Percentiles rank a stretch among this genome's conserved stretches.
phyloP scores from a whole-genome alignment of 768 basidiomycete genomes.

The Rhizopogon roseolus region DNA sequence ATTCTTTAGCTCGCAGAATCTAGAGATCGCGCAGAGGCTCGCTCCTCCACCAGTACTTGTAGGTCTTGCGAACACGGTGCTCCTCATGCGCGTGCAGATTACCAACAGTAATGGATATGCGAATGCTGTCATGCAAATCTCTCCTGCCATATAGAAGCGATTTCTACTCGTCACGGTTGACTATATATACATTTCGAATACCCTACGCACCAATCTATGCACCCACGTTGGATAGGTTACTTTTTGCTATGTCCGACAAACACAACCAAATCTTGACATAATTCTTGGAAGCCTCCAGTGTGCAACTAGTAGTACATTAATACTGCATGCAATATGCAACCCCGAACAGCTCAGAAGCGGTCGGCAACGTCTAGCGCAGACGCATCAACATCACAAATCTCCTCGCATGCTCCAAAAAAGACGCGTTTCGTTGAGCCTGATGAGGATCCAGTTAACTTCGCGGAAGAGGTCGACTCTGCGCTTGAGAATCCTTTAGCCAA shows the following conservation, averaged over 20 bases:
- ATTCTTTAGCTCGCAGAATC: constrained; percentile 52
- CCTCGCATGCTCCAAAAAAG: constrained; percentile 46
- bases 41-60: constrained; percentile 43
- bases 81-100: constrained; percentile 55
- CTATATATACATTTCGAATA: not conserved
- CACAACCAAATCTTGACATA: constrained; percentile 11
- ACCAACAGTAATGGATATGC: constrained; percentile 58
- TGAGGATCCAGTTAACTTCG: constrained; percentile 73
- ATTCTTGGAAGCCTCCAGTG: not conserved
- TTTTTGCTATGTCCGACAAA: constrained; percentile 12
- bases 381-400: constrained; percentile 23
- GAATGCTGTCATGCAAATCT: constrained; percentile 35
- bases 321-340: constrained; percentile 23
- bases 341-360: constrained; percentile 39
- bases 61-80: constrained; percentile 36
- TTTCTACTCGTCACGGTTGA: not conserved
- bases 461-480: constrained; percentile 69
- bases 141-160: constrained; percentile 1
- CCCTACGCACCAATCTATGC: not conserved
- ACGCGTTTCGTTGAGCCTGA: constrained; percentile 74
- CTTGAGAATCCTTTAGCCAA: constrained; percentile 61
- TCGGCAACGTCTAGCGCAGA: constrained; percentile 33
- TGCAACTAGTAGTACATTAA: too few species aligned
- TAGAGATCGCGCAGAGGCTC: constrained; percentile 40
- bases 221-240: too few species aligned